phyloP scores from a whole-genome alignment of 2,329 filamentous ascomycete species.

The Cytospora piceae region DNA sequence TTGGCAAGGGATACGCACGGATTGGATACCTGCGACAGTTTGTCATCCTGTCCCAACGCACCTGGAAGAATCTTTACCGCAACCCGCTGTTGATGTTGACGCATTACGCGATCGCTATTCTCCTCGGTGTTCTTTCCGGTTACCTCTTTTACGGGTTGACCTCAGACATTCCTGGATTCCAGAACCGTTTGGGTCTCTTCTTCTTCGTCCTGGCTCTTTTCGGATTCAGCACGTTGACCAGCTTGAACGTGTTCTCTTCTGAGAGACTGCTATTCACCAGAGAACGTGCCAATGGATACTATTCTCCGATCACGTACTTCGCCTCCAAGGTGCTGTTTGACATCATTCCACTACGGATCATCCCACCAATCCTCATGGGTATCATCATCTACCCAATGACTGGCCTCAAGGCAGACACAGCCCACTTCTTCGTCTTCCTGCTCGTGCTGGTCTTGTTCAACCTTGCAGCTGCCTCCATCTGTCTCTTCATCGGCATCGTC shows the following conservation, averaged over 20 bases:
- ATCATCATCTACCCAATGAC: conserved; percentile 98
- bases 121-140: conserved; percentile 90
- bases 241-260: conserved; percentile 87
- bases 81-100: conserved; percentile 99
- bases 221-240: conserved; percentile 94
- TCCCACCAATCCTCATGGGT: conserved; percentile 93
- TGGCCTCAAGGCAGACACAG: conserved; percentile 78
- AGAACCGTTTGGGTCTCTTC: conserved; percentile 95
- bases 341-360: conserved; percentile 88
- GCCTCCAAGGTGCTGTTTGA: conserved; percentile 97
- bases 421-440: conserved; percentile 89
- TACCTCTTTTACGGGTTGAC: conserved; percentile 96
- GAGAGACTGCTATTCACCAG: conserved; percentile 90
- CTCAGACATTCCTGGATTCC: conserved; percentile 95
- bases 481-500: conserved; percentile 93
- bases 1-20: conserved; percentile 81
- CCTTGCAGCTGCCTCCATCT: conserved; percentile 88
- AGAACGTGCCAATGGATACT: conserved; percentile 96
- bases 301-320: conserved; percentile 92
- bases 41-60: conserved; percentile 83
- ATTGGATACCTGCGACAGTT: conserved; percentile 83
- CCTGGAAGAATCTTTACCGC: conserved; percentile 96
- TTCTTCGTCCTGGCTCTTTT: conserved; percentile 96
- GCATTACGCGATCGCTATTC: conserved; percentile 95
- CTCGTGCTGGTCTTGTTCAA: conserved; percentile 95